phyloP scores from a whole-genome alignment of 371 early-diverging fungal species.

The Mortierella polycephala region DNA sequence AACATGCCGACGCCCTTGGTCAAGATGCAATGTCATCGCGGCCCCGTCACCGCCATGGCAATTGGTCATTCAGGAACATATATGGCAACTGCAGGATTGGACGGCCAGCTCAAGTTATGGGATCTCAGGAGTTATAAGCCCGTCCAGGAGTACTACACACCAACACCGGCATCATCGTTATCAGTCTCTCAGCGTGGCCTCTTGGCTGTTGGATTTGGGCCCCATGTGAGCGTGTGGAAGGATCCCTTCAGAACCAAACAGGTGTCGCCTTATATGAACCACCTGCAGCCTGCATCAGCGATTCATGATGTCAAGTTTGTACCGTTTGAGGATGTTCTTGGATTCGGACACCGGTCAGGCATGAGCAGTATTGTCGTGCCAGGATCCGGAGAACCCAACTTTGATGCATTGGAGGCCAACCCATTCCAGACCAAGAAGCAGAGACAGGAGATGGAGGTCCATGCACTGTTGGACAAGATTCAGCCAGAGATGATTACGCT shows the following conservation, averaged over 20 bases:
- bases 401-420: constrained; percentile 94
- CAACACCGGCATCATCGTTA: constrained; percentile 77
- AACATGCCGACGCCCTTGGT: constrained; percentile 84
- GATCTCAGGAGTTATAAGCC: constrained; percentile 93
- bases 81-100: constrained; percentile 95
- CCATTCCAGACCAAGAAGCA: constrained; percentile 95
- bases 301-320: constrained; percentile 81
- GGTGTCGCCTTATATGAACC: constrained; percentile 90
- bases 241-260: constrained; percentile 83
- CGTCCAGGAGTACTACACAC: constrained; percentile 84
- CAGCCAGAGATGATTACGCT: constrained; percentile 71
- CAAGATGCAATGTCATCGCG: constrained; percentile 95
- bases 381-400: constrained; percentile 96
- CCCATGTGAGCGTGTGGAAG: constrained; percentile 89
- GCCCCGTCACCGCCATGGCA: constrained; percentile 87
- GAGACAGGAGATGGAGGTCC: constrained; percentile 94
- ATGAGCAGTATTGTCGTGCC: constrained; percentile 92
- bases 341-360: constrained; percentile 89
- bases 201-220: constrained; percentile 85
- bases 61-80: constrained; percentile 88
- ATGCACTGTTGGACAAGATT: constrained; percentile 91
- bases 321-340: constrained; percentile 98
- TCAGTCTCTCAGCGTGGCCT: constrained; percentile 90
- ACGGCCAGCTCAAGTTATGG: constrained; percentile 94
- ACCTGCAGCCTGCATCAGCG: constrained; percentile 69